These are phyloP conservation scores for Vitis labrusca DNA, from an alignment of 164 flowering plant genomes.

Conservation along the genomic window DNA sequence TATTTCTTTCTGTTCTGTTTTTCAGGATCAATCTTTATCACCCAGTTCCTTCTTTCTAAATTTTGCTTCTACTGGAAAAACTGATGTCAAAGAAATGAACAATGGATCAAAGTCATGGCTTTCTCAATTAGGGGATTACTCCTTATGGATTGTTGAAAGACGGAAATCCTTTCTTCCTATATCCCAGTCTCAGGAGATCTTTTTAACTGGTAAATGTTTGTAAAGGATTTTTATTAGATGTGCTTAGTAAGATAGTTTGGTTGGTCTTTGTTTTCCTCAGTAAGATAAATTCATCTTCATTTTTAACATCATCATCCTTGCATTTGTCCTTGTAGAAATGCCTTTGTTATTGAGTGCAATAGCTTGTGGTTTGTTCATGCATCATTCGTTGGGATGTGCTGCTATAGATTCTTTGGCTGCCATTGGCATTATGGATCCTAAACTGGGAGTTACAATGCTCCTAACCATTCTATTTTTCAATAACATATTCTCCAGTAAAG, in stretches of 20 bases:
- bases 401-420: slow-evolving; percentile 68
- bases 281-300: background rate
- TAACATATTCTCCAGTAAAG: slow-evolving; percentile 42
- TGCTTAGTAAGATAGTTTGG: background rate
- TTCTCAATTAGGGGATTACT: slow-evolving; percentile 45
- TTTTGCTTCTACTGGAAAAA: slow-evolving; percentile 23
- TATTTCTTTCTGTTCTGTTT: slow-evolving; percentile 13
- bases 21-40: slow-evolving; percentile 51
- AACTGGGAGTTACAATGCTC: slow-evolving; percentile 64
- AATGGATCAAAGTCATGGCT: slow-evolving; percentile 46
- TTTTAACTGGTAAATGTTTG: slow-evolving; percentile 43
- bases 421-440: slow-evolving; percentile 60
- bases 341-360: slow-evolving; percentile 56
- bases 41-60: slow-evolving; percentile 38
- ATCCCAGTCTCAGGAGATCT: slow-evolving; percentile 34
- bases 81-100: slow-evolving; percentile 20
- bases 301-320: background rate
- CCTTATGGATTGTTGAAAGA: slow-evolving; percentile 34
- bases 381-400: slow-evolving; percentile 43
- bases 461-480: slow-evolving; percentile 59
- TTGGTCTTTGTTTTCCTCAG: background rate
- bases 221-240: background rate
- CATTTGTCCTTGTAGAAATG: slow-evolving; percentile 56
- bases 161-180: slow-evolving; percentile 38
- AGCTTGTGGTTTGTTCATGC: slow-evolving; percentile 55